These are phyloP conservation scores for Pythium brassicae DNA, from an alignment of 352 stramenopile species.

Conservation along the genomic window DNA sequence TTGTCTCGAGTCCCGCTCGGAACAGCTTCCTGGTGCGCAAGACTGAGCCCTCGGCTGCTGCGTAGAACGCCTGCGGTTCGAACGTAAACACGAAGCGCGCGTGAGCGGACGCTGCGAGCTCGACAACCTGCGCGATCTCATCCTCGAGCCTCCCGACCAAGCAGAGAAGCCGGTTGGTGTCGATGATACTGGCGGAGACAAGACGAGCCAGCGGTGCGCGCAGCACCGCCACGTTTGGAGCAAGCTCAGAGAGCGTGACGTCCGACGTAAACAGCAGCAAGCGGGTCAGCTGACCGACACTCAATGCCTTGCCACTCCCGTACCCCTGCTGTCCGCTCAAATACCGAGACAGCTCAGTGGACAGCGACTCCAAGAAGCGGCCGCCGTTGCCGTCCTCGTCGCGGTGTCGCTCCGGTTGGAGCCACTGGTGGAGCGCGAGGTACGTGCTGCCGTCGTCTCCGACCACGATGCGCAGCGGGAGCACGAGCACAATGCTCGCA, in stretches of 20 bases:
- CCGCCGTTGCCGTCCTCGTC: neutral
- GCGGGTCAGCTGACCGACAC: conserved; percentile 29
- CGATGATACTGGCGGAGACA: neutral
- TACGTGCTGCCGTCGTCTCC: conserved; percentile 21
- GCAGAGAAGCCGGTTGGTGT: conserved; percentile 25
- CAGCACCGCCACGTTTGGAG: neutral
- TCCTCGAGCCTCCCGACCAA: conserved; percentile 40
- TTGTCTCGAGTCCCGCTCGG: neutral
- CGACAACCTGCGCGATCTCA: conserved; percentile 17
- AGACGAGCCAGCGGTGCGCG: conserved; percentile 10
- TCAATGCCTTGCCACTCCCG: conserved; percentile 7
- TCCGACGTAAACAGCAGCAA: conserved; percentile 44
- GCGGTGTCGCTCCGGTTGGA: conserved; percentile 3
- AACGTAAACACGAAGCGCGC: conserved; percentile 7
- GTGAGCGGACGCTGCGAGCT: neutral
- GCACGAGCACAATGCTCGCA: conserved; percentile 46
- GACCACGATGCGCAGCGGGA: conserved; percentile 34
- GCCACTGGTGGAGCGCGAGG: conserved; percentile 27
- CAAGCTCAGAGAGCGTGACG: neutral
- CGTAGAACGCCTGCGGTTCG: conserved; percentile 7
- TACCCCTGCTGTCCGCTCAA: neutral
- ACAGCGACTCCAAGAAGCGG: conserved; percentile 11
- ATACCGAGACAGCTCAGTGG: conserved; percentile 18
- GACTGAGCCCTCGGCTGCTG: conserved; percentile 9
- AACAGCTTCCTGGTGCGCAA: conserved; percentile 26